phyloP scores from a whole-genome alignment of 106 monocot species.

The Dendrobium huoshanense region DNA sequence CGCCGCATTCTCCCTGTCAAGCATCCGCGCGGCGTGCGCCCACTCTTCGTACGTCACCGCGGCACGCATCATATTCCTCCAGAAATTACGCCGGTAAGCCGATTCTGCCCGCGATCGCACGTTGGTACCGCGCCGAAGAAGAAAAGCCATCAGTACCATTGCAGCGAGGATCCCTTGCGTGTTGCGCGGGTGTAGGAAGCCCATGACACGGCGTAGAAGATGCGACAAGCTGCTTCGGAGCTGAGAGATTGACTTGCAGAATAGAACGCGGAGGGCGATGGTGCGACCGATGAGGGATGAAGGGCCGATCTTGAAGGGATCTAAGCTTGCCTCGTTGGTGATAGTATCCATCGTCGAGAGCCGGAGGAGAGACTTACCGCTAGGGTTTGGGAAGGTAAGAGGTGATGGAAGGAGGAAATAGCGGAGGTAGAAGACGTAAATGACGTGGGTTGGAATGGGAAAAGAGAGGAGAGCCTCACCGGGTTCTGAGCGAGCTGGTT shows the following conservation, averaged over 20 bases:
- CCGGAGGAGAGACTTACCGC: not conserved
- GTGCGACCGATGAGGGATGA: constrained; percentile 67
- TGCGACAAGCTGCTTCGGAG: constrained; percentile 25
- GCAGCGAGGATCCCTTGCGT: constrained; percentile 62
- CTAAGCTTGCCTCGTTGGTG: constrained; percentile 54
- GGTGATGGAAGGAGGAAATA: not conserved
- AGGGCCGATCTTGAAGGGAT: constrained; percentile 64
- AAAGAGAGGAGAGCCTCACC: not conserved
- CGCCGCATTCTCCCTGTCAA: constrained; percentile 54
- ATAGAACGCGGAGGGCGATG: constrained; percentile 73
- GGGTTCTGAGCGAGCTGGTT: not conserved
- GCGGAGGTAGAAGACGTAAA: not conserved
- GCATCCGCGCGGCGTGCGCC: constrained; percentile 86
- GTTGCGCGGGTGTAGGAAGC: constrained; percentile 54
- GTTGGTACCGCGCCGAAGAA: constrained; percentile 45
- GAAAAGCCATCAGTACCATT: constrained; percentile 49
- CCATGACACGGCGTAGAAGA: constrained; percentile 1
- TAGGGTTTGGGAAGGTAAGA: not conserved
- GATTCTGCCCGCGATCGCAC: constrained; percentile 58
- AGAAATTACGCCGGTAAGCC: constrained; percentile 81
- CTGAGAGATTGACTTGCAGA: constrained; percentile 52
- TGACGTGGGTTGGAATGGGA: not conserved
- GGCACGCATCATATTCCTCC: constrained; percentile 75
- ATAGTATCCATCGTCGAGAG: constrained; percentile 12
- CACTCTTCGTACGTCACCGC: constrained; percentile 90